Conservation (phyloP, 176 grass and related monocot species). For the Stipa capillata region DNA sequence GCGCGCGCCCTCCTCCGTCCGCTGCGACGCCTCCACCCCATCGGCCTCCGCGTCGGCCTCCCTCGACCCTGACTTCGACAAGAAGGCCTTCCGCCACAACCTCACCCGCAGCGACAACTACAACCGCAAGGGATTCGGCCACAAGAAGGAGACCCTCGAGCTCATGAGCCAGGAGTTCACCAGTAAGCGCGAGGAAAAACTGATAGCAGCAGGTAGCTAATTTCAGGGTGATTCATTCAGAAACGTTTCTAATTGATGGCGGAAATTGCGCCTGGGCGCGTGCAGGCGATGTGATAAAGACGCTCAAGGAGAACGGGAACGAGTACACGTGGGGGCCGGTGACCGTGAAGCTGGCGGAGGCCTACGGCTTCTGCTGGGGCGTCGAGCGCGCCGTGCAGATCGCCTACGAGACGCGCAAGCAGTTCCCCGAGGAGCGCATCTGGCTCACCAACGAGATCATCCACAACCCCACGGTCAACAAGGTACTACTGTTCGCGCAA, state of each 20-base stretch:
- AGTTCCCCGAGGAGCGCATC: constrained; percentile 89
- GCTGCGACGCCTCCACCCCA: constrained; percentile 43
- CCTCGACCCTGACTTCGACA: constrained; percentile 76
- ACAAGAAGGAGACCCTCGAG: constrained; percentile 98
- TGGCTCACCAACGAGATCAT: constrained; percentile 99
- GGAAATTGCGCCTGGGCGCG: not conserved
- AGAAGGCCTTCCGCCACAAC: constrained; percentile 96
- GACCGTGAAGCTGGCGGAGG: constrained; percentile 79
- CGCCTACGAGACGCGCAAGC: constrained; percentile 97
- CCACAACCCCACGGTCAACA: constrained; percentile 95
- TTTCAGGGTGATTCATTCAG: not conserved
- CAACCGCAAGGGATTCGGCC: constrained; percentile 81
- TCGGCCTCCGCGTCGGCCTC: constrained; percentile 17
- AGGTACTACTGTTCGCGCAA: constrained; percentile 25
- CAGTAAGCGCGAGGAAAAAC: constrained; percentile 38
- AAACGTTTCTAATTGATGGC: not conserved
- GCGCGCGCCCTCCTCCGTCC: constrained; percentile 29
- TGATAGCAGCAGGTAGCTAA: too few relatives aligned
- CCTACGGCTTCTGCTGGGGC: constrained; percentile 99
- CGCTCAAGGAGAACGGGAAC: constrained; percentile 75
- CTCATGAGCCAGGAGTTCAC: constrained; percentile 93
- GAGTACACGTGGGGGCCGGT: constrained; percentile 74
- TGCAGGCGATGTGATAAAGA: constrained; percentile 85
- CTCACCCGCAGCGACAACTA: constrained; percentile 97
- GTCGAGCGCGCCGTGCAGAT: constrained; percentile 99